These are phyloP conservation scores for Malassezia furfur DNA, from an alignment of 1,284 basidiomycete genomes.

Conservation along the genomic window DNA sequence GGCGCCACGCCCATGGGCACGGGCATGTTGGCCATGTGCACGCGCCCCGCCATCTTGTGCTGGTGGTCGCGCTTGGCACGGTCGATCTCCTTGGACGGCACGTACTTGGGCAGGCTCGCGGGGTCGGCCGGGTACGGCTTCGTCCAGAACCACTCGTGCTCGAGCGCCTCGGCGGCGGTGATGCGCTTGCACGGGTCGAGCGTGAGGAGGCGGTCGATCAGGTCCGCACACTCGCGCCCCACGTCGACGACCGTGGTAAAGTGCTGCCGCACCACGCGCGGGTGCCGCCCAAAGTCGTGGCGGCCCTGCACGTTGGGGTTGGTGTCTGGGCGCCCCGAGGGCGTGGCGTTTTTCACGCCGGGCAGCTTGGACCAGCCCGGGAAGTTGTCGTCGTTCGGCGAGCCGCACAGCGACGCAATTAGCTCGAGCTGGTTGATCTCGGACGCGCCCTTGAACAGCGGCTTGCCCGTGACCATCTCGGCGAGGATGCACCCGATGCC, in stretches of 20 bases:
- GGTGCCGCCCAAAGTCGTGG: conserved; percentile 34
- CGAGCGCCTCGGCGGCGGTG: conserved; percentile 38
- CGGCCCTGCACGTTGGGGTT: conserved; percentile 27
- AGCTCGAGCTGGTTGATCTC: conserved; percentile 83
- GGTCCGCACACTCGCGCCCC: conserved; percentile 31
- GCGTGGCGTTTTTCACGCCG: conserved; percentile 43
- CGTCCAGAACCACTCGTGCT: conserved; percentile 44
- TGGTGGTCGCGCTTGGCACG: conserved; percentile 21
- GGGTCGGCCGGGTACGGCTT: conserved; percentile 42
- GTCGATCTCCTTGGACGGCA: conserved; percentile 43
- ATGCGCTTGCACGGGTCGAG: conserved; percentile 40
- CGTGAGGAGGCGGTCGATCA: conserved; percentile 40
- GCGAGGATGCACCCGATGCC: conserved; percentile 94
- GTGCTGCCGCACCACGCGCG: conserved; percentile 23
- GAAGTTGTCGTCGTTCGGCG: conserved; percentile 64
- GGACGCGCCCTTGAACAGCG: conserved; percentile 75
- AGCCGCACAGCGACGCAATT: conserved; percentile 81
- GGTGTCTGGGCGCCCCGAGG: conserved; percentile 31
- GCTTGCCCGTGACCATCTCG: conserved; percentile 82
- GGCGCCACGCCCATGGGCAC: neutral
- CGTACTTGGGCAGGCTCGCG: conserved; percentile 39
- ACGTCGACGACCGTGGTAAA: conserved; percentile 28
- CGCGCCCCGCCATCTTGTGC: conserved; percentile 15
- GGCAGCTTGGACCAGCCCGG: conserved; percentile 62
- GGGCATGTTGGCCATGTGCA: conserved; percentile 2